Evolutionary conservation across 768 basidiomycete species (phyloP), one percentile per base, ranked within the genome.

Genomic region (Trametes punicea): DNA sequence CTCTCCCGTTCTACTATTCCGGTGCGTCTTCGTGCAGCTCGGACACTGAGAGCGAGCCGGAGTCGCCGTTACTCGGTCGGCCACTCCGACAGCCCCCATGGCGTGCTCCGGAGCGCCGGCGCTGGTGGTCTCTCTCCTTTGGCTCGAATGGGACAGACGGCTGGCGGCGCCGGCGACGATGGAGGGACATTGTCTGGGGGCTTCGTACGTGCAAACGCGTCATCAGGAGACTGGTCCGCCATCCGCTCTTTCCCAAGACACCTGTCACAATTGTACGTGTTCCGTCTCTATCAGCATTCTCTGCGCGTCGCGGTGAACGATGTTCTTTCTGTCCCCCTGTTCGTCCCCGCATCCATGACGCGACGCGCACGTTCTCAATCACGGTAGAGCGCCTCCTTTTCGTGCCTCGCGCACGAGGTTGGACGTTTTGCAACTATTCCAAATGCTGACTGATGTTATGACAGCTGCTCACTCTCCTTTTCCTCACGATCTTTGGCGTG

Each of bases 401-500:
- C 18, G 11, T 44, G 23, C 15, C 4, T 27, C 13, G 42, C 9
- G n/a, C 26, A 4, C 6, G 26, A 5, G 10, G 16, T 38, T 38
- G 36, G n/a, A n/a, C 20, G 36, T 13, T n/a, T 16, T 44, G 23
- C 23, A 4, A 21, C 18, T 25, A 26, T 15, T n/a, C 26, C 16
- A 30, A 29, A 44, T 45, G 38, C 52, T 55, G 41, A 59, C 39
- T 21, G 31, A 31, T 2, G 20, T n/a, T 9, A 8, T 46, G 30
- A 25, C 30, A 88, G 87, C 73, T 88, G 61, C 77, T 90, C 55
- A 77, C 86, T 26, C 76, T 91, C 64, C 77, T 94, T 58, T 75
- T 93, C 51, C 80, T 96, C 65, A 85, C 86, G 49, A 75, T 85
- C 60, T 86, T 97, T 69, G 89, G 89, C 50, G 84, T 91, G 57